Conservation (phyloP, 1,284 basidiomycete species). For the Rhodotorula sp. region DNA sequence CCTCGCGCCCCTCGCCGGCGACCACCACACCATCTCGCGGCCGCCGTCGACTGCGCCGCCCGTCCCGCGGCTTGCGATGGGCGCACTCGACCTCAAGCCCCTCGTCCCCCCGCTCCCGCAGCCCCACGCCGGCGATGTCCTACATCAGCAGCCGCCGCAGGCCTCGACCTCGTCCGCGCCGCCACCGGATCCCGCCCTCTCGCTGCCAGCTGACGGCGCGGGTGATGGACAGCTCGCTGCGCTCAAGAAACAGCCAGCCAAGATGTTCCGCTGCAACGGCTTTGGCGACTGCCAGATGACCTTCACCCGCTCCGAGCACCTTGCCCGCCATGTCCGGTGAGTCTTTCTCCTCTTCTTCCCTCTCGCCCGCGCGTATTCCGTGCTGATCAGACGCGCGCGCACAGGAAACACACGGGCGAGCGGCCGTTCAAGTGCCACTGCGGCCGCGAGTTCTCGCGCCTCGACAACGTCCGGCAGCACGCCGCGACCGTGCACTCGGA, state of each 20-base stretch:
- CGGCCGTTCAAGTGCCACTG: constrained; percentile 93
- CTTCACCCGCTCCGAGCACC: constrained; percentile 90
- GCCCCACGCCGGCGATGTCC: not conserved
- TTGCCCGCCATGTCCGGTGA: constrained; percentile 87
- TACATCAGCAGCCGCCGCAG: not conserved
- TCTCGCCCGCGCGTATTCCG: too few relatives aligned
- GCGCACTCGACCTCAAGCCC: not conserved
- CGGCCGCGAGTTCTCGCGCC: constrained; percentile 88
- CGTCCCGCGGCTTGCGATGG: not conserved
- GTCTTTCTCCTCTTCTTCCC: not conserved
- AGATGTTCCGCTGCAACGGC: constrained; percentile 91
- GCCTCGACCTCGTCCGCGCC: constrained; percentile 5
- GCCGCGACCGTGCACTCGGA: constrained; percentile 84
- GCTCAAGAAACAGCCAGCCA: constrained; percentile 57
- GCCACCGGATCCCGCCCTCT: not conserved
- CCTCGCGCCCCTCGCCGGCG: constrained; percentile 2
- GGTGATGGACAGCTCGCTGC: not conserved
- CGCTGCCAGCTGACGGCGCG: not conserved
- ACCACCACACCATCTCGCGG: not conserved
- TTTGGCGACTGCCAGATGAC: constrained; percentile 96
- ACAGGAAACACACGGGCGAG: constrained; percentile 94
- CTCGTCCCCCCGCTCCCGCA: not conserved
- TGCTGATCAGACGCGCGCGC: not conserved
- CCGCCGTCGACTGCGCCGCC: not conserved
- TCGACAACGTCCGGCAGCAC: constrained; percentile 95